phyloP scores from a whole-genome alignment of 345 rosid genomes.

The Salix dunnii region DNA sequence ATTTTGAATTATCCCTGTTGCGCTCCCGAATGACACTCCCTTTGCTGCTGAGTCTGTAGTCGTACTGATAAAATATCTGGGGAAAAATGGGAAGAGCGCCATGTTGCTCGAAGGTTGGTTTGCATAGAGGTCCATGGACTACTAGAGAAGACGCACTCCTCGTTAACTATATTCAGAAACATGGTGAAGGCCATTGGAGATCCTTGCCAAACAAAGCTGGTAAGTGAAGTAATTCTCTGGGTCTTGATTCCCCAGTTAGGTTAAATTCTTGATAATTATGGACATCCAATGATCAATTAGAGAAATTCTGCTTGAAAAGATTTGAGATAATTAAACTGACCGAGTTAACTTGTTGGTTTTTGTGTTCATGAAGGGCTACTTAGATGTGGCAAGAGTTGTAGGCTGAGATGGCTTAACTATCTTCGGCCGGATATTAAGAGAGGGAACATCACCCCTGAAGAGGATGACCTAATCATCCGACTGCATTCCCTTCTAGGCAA shows the following conservation, averaged over 20 bases:
- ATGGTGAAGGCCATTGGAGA: slow-evolving; percentile 49
- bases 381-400: slow-evolving; percentile 50
- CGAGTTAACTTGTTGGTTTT: neutral
- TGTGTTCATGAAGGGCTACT: slow-evolving; percentile 30
- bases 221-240: neutral
- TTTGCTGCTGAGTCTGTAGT: too few species aligned
- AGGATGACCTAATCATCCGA: slow-evolving; percentile 47
- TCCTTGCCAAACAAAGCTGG: slow-evolving; percentile 44
- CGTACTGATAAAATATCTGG: too few species aligned
- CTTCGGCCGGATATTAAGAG: slow-evolving; percentile 45
- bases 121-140: slow-evolving; percentile 48
- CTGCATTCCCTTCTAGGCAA: slow-evolving; percentile 48
- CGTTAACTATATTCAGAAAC: slow-evolving; percentile 23
- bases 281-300: too few species aligned
- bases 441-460: slow-evolving; percentile 49
- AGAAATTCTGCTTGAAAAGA: too few species aligned
- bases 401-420: slow-evolving; percentile 53
- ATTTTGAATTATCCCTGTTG: too few species aligned
- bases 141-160: slow-evolving; percentile 38
- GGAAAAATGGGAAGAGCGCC: slow-evolving; percentile 41
- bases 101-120: slow-evolving; percentile 43
- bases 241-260: too few species aligned
- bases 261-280: too few species aligned
- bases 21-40: too few species aligned
- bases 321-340: too few species aligned